phyloP scores from a whole-genome alignment of 441 rosid genomes.

The Adansonia gregorii region DNA sequence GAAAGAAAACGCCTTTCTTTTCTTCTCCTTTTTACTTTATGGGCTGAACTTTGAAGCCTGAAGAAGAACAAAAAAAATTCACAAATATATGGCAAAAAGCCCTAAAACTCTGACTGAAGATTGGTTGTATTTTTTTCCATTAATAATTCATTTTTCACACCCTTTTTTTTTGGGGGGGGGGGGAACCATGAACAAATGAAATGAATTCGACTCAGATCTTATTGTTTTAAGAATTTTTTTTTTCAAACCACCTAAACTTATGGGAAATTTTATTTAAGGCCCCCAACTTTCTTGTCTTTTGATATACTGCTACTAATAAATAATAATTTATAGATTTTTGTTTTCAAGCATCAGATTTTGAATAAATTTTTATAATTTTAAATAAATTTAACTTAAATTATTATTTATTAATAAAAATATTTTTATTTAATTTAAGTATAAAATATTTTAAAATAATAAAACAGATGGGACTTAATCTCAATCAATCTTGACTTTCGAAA shows the following conservation, averaged over 20 bases:
- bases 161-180: too few species aligned
- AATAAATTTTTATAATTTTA: too few species aligned
- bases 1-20: not conserved
- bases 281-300: not conserved
- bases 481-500: too few species aligned
- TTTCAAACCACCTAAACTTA: constrained; percentile 6
- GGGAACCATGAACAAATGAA: not conserved
- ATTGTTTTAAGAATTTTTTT: not conserved
- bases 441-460: too few species aligned
- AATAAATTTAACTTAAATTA: too few species aligned
- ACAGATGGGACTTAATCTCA: too few species aligned
- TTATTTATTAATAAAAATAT: too few species aligned
- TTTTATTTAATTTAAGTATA: too few species aligned
- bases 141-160: not conserved
- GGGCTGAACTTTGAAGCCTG: not conserved
- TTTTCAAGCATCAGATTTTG: too few species aligned
- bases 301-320: not conserved
- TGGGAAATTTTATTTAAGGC: constrained; percentile 6
- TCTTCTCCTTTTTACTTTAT: not conserved
- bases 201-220: not conserved
- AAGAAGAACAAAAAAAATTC: not conserved
- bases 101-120: not conserved
- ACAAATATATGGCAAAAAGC: not conserved
- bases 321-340: not conserved
- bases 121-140: not conserved